Evolutionary conservation across 2,329 filamentous ascomycete genomes (phyloP), one percentile per base, ranked within the genome.

Genomic region (Claviceps paspali): DNA sequence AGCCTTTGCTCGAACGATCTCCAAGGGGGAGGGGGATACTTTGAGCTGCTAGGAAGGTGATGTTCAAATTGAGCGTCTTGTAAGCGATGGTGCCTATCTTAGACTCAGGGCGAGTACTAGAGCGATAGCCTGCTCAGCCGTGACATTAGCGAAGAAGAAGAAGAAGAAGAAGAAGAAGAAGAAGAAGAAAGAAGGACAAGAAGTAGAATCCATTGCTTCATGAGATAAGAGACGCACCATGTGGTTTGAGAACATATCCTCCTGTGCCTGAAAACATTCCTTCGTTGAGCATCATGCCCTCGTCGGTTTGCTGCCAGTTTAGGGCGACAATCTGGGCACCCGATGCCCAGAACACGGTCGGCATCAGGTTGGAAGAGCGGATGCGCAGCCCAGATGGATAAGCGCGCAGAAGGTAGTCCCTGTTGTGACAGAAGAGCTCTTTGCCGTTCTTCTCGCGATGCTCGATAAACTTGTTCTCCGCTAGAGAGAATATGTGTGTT

Each of bases 271-370:
- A 71, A 57, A 94, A 94, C 84, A 93, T 91, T 47, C 76, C 87
- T 52, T 91, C 79, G 52, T 95, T 95, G 11, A 94, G 70, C 88
- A 95, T 95, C 79, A 92, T 92, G 23, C 84, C 86, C 47, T 84
- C 80, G 50, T 95, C 86, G 56, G 82, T 78, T 43, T 78, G 79
- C 57, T 96, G 87, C 84, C 87, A 96, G 60, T 95, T 95, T 42
- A 96, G 64, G 0, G 87, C 87, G 2, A 92, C 85, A 47, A 95
- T 79, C 57, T 95, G 87, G 3, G 92, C 79, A 11, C 87, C 87
- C 45, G 83, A 79, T 23, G 84, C 72, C 87, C 87, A 95, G 57
- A 87, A 91, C 3, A 79, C 68, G 1, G 76, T 73, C 4, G 88
- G 86, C 47, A 94, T 84, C 10, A 92, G 66, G 52, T 95, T 96